Evolutionary conservation across 2,329 filamentous ascomycete genomes (phyloP).

Genomic region (Neurospora sp.): DNA sequence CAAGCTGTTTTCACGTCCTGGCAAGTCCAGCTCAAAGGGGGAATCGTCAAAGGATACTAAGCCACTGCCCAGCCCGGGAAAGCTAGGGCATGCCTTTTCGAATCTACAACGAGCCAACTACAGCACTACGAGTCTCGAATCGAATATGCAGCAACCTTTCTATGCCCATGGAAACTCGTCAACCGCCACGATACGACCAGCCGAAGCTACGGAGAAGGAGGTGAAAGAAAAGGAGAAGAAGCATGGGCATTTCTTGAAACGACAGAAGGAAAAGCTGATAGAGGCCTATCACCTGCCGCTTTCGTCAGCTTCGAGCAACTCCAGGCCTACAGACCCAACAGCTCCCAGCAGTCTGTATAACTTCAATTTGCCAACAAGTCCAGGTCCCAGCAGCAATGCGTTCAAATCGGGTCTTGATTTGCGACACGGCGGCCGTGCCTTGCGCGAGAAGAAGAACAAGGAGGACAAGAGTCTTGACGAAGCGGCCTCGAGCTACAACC

Average conservation of each 20-base stretch:
- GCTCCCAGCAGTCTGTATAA: slow-evolving; percentile 70
- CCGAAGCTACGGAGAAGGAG: slow-evolving; percentile 40
- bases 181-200: slow-evolving; percentile 62
- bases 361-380: slow-evolving; percentile 64
- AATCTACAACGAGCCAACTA: slow-evolving; percentile 57
- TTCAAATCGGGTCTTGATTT: slow-evolving; percentile 81
- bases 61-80: slow-evolving; percentile 61
- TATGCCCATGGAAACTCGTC: slow-evolving; percentile 71
- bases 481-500: slow-evolving; percentile 28
- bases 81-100: slow-evolving; percentile 56
- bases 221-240: slow-evolving; percentile 67
- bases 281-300: slow-evolving; percentile 64
- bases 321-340: slow-evolving; percentile 62
- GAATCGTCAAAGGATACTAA: slow-evolving; percentile 54
- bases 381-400: slow-evolving; percentile 50
- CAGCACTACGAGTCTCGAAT: slow-evolving; percentile 64
- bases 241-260: slow-evolving; percentile 62
- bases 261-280: slow-evolving; percentile 68
- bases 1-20: slow-evolving; percentile 70
- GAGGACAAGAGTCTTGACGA: slow-evolving; percentile 51
- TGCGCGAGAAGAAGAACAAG: slow-evolving; percentile 70
- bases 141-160: slow-evolving; percentile 48
- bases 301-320: slow-evolving; percentile 69
- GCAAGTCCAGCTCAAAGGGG: slow-evolving; percentile 62
- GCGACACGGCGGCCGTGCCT: slow-evolving; percentile 62